These are phyloP conservation scores for Aspergillus indologenus DNA, from an alignment of 495 filamentous ascomycete genomes.

Conservation along the genomic window DNA sequence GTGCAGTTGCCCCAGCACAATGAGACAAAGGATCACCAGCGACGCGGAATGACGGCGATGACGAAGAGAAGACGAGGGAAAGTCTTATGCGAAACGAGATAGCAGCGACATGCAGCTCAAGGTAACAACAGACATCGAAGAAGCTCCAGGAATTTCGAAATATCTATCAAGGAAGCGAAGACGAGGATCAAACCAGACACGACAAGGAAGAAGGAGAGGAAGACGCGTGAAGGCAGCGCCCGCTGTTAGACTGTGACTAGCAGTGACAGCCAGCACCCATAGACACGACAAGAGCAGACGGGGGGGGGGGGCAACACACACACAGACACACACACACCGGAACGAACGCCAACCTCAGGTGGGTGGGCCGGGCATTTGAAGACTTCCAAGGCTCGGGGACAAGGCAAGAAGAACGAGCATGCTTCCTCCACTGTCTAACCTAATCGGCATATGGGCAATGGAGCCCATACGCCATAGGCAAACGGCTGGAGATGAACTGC, in stretches of 20 bases:
- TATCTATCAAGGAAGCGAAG: neutral
- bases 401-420: constrained; percentile 31
- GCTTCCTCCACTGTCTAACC: constrained; percentile 15
- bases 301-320: no score
- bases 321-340: constrained; percentile 11
- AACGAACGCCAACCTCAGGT: constrained; percentile 10
- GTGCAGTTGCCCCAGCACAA: constrained; percentile 18
- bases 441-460: constrained; percentile 15
- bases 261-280: constrained; percentile 3
- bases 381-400: constrained; percentile 22
- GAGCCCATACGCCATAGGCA: constrained; percentile 24
- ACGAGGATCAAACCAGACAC: constrained; percentile 6
- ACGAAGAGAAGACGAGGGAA: constrained; percentile 20
- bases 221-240: neutral
- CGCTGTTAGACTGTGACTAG: constrained; percentile 3
- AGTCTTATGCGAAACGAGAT: constrained; percentile 18
- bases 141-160: no score
- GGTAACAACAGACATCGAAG: constrained; percentile 23
- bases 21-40: constrained; percentile 16
- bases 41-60: constrained; percentile 18
- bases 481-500: constrained; percentile 26
- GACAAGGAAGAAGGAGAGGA: constrained; percentile 3
- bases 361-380: constrained; percentile 36
- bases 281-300: constrained; percentile 4
- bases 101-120: constrained; percentile 13